Evolutionary conservation across 179 eudicot species (phyloP).

Genomic region (Beta lomatogona): DNA sequence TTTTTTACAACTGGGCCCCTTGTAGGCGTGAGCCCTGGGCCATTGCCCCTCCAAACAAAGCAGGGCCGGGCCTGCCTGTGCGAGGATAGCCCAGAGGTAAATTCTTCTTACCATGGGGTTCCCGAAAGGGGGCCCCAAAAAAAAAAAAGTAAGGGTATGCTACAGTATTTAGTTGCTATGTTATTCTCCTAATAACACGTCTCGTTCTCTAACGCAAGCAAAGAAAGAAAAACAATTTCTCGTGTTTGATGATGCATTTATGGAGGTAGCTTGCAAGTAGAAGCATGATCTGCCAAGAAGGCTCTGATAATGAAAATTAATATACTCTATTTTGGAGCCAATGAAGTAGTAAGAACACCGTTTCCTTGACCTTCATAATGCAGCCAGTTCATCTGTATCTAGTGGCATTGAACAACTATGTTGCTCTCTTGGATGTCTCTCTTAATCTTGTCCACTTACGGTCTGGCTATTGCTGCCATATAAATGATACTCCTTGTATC

Average conservation of each 20-base stretch:
- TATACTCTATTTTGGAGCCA: not conserved
- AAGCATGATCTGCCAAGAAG: not conserved
- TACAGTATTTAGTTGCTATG: not conserved
- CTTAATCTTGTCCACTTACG: not conserved
- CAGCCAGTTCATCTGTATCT: not conserved
- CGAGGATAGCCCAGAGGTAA: too few species aligned
- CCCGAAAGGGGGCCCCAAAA: too few species aligned
- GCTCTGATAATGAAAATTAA: not conserved
- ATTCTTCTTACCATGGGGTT: too few species aligned
- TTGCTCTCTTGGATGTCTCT: not conserved
- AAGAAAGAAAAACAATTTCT: not conserved
- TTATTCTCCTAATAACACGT: not conserved
- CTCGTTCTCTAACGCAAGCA: not conserved
- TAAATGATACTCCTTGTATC: not conserved
- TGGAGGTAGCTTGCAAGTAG: not conserved
- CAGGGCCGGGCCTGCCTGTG: too few species aligned
- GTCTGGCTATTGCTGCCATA: not conserved
- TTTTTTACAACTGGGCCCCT: too few species aligned
- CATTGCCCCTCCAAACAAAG: too few species aligned
- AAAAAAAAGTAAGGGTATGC: too few species aligned
- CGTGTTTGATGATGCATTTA: not conserved
- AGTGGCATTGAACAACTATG: not conserved
- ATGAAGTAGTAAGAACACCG: not conserved
- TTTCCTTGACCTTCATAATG: not conserved
- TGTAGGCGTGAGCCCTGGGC: too few species aligned